Percentiles rank a stretch among this genome's conserved stretches.
These are phyloP conservation scores for Gracilaria domingensis DNA, from an alignment of 23 red algal genomes.

Conservation along the genomic window DNA sequence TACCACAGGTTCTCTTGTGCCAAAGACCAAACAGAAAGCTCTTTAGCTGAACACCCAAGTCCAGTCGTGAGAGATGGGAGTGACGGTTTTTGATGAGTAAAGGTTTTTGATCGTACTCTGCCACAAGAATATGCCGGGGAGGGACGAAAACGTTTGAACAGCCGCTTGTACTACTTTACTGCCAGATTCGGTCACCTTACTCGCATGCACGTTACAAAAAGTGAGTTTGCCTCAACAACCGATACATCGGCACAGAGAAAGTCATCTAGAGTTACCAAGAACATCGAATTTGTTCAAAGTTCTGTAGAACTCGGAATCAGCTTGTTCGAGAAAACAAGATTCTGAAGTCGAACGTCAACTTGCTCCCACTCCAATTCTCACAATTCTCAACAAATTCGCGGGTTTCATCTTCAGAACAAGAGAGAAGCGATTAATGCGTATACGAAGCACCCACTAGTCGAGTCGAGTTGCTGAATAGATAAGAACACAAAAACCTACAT, in stretches of 20 bases:
- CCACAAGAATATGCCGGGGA: neutral
- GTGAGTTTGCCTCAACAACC: neutral
- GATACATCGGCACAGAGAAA: neutral
- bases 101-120: neutral
- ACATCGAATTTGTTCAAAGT: neutral
- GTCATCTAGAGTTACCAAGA: neutral
- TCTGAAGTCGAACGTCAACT: too few relatives aligned
- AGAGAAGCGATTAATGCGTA: too few relatives aligned
- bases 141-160: neutral
- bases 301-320: too few relatives aligned
- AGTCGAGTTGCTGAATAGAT: too few relatives aligned
- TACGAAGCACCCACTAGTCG: too few relatives aligned
- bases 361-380: neutral
- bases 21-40: neutral
- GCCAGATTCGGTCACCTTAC: neutral
- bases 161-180: neutral
- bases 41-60: too few relatives aligned
- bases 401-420: too few relatives aligned
- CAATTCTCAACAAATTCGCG: too few relatives aligned
- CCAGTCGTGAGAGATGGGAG: neutral
- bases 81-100: too few relatives aligned
- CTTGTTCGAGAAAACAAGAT: too few relatives aligned
- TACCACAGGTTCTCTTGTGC: slow-evolving; percentile 12
- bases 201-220: neutral
- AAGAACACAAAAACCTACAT: too few relatives aligned